Conservation (phyloP, 148 eudicot species). For the Camellia granthamiana region DNA sequence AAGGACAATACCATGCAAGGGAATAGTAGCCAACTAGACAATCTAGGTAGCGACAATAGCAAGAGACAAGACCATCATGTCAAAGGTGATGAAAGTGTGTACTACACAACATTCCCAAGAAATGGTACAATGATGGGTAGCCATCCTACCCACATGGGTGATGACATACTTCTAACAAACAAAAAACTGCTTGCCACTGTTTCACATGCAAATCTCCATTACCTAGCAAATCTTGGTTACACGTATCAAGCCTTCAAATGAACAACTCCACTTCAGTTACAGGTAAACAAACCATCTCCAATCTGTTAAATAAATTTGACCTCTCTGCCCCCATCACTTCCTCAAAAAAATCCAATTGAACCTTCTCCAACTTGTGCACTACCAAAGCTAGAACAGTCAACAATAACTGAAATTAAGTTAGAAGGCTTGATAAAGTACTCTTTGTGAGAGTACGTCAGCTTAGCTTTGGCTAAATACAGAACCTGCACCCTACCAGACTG, state of each 20-base stretch:
- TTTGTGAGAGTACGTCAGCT: background rate
- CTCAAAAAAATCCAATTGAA: background rate
- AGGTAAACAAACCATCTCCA: background rate
- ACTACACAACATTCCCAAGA: no score
- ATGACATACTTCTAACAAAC: no score
- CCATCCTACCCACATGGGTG: no score
- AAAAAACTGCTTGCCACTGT: background rate
- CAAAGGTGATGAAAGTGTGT: no score
- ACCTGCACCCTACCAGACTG: no score
- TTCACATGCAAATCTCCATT: background rate
- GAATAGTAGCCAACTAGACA: no score
- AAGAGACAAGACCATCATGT: no score
- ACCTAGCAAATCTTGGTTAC: background rate
- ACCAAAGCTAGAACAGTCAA: background rate
- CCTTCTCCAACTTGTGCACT: background rate
- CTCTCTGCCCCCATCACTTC: background rate
- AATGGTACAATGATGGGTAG: no score
- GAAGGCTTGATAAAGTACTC: background rate
- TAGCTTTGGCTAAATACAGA: background rate
- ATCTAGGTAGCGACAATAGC: no score
- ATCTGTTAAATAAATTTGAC: background rate
- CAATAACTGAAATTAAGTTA: background rate
- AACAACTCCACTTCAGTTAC: background rate
- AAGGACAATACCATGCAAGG: no score
- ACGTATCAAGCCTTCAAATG: background rate